These are phyloP conservation scores for Aspergillus sp. DNA, from an alignment of 2,329 filamentous ascomycete genomes.

Conservation along the genomic window DNA sequence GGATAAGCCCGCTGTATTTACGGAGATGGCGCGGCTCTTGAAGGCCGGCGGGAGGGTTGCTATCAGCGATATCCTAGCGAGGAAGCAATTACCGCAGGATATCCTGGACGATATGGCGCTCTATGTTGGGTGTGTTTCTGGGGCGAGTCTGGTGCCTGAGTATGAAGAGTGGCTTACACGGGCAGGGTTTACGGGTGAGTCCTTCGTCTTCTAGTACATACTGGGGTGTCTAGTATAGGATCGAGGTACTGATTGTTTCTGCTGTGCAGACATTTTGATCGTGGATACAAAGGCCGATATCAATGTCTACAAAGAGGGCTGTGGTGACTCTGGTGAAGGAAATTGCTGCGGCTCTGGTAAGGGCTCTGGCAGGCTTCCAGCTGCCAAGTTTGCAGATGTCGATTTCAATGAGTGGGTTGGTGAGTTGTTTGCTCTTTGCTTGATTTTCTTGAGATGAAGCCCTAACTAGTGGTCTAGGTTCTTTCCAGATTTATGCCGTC, in stretches of 20 bases:
- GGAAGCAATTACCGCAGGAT: constrained; percentile 48
- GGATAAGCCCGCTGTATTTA: constrained; percentile 57
- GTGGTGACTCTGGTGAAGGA: constrained; percentile 21
- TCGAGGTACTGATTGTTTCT: too few relatives aligned
- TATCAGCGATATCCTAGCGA: constrained; percentile 60
- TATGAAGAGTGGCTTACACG: constrained; percentile 53
- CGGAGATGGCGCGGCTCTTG: constrained; percentile 59
- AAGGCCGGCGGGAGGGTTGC: constrained; percentile 59
- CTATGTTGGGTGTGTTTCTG: constrained; percentile 62
- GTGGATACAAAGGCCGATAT: constrained; percentile 49
- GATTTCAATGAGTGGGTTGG: constrained; percentile 55
- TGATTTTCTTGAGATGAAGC: too few relatives aligned
- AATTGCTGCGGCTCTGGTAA: constrained; percentile 17
- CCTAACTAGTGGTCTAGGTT: not conserved
- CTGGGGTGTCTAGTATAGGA: not conserved
- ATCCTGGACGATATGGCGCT: constrained; percentile 52
- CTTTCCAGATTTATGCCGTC: not conserved
- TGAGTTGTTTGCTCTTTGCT: constrained; percentile 31
- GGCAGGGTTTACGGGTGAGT: constrained; percentile 41
- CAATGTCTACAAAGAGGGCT: constrained; percentile 44
- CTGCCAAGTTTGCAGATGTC: not conserved
- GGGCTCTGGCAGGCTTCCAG: not conserved
- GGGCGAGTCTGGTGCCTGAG: constrained; percentile 53
- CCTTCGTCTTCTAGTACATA: not conserved
- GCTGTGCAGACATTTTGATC: constrained; percentile 42